Evolutionary conservation across 2,329 filamentous ascomycete species (phyloP), one percentile per base, ranked within the genome.

Genomic region (Pseudogymnoascus sp.): DNA sequence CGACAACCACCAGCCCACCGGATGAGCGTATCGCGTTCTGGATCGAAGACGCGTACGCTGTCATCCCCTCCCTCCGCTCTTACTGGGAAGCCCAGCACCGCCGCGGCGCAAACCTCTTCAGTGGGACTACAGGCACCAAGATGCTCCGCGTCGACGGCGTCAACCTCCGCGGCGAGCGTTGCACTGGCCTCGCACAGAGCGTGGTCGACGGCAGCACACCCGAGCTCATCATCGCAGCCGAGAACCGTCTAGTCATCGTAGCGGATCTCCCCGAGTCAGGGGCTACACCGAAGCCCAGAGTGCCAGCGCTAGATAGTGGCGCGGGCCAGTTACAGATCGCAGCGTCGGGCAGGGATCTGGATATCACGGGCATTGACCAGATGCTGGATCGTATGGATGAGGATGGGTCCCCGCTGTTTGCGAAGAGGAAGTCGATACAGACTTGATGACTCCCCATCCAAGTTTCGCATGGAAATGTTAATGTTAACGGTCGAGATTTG

Each of bases 281-380:
- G 60, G 56, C 21, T n/a, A 23, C 33, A 29, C 23, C 66, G 66
- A 38, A 37, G 33, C 3, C 56, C 40, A 33, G 44, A 26, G 40
- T 13, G 9, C 17, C 40, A 4, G 9, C 40, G 21, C 26, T 62
- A 17, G 60, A 63, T 7, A 63, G 60, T 29, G 64, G 67, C n/a
- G 50, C 68, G 13, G 67, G 68, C 4, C 62, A 38, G 69, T 70
- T 56, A 70, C 65, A 35, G 63, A 64, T 62, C 38, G 63, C 1
- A 67, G 67, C 63, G 63, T 38, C n/a, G 59, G 64, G 42, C 67
- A 67, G 7, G 21, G 68, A 73, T 19, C 76, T 88, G 67, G 84
- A 87, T 70, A 84, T 88, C 50, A 83, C 86, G 79, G 84, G 85
- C 67, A 86, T 88, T 69, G 85, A 88, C 67, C 80, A 83, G 64